These are phyloP conservation scores for Phytophthora syringae DNA, from an alignment of 352 stramenopile genomes.

Conservation along the genomic window DNA sequence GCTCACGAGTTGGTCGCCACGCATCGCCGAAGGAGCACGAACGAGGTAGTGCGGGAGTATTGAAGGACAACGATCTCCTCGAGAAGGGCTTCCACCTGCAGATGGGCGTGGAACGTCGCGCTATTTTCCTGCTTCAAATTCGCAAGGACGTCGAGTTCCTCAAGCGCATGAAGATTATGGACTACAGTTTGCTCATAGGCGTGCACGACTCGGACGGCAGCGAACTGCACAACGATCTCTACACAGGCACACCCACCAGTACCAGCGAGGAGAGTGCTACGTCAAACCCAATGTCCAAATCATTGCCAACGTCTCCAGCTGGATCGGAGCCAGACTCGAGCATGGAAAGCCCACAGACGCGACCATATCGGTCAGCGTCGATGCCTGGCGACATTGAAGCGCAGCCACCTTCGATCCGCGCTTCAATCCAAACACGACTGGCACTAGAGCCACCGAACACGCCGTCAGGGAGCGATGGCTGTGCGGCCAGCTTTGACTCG, in stretches of 20 bases:
- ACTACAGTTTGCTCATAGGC: conserved; percentile 93
- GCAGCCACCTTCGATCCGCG: conserved; percentile 12
- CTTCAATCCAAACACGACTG: conserved; percentile 19
- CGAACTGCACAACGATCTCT: conserved; percentile 61
- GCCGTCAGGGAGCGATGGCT: conserved; percentile 27
- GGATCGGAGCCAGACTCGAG: conserved; percentile 4
- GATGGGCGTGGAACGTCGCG: conserved; percentile 72
- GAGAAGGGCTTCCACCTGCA: conserved; percentile 87
- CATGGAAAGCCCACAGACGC: conserved; percentile 2
- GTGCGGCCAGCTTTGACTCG: conserved; percentile 30
- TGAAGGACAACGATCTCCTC: conserved; percentile 94
- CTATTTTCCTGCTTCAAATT: conserved; percentile 89
- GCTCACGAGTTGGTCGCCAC: conserved; percentile 87
- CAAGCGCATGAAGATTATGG: conserved; percentile 94
- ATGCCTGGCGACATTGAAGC: conserved; percentile 12
- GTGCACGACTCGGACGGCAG: conserved; percentile 88
- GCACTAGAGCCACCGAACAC: conserved; percentile 35
- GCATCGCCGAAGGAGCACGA: conserved; percentile 76
- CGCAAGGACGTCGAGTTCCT: conserved; percentile 92
- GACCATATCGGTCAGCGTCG: conserved; percentile 24
- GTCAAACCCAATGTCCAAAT: conserved; percentile 34
- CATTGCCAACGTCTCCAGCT: conserved; percentile 49
- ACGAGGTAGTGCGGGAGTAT: conserved; percentile 61
- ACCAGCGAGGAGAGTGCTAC: conserved; percentile 10
- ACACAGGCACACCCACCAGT: conserved; percentile 35